These are phyloP conservation scores for Fraxinus americana DNA, from an alignment of 257 asterid genomes.

Conservation along the genomic window DNA sequence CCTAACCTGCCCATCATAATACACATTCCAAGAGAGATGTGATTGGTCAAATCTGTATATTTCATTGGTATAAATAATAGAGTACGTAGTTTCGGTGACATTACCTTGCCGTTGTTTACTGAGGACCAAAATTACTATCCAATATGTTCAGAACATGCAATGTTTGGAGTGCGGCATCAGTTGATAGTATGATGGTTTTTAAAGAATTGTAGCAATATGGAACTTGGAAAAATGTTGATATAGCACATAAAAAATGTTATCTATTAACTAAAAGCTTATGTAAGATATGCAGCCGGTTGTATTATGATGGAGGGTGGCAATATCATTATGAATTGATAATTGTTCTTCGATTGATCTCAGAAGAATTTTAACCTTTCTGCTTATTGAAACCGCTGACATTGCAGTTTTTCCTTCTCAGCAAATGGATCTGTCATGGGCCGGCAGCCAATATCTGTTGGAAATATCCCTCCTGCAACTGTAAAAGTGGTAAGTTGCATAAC, in stretches of 20 bases:
- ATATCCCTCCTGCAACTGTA: conserved; percentile 69
- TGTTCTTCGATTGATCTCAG: not conserved
- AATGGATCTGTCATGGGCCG: conserved; percentile 64
- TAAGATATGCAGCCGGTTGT: not conserved
- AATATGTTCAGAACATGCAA: not conserved
- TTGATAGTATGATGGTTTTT: not conserved
- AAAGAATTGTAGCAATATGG: not conserved
- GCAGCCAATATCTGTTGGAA: conserved; percentile 62
- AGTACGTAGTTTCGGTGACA: not conserved
- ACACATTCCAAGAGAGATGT: not conserved
- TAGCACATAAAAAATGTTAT: not conserved
- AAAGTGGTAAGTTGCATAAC: conserved; percentile 68
- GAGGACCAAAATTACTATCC: not conserved
- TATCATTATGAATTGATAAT: conserved; percentile 1
- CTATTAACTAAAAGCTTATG: conserved; percentile 1
- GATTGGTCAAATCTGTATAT: not conserved
- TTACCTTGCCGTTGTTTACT: not conserved
- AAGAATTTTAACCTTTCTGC: conserved; percentile 3
- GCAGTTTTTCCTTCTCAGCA: conserved; percentile 44
- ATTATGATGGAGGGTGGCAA: not conserved
- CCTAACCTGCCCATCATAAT: not conserved
- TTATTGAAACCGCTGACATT: conserved; percentile 25
- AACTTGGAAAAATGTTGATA: conserved; percentile 11
- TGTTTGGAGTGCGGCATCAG: not conserved
- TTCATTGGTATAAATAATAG: not conserved